These are phyloP conservation scores for Neurospora sp. DNA, from an alignment of 495 filamentous ascomycete genomes.

Conservation along the genomic window DNA sequence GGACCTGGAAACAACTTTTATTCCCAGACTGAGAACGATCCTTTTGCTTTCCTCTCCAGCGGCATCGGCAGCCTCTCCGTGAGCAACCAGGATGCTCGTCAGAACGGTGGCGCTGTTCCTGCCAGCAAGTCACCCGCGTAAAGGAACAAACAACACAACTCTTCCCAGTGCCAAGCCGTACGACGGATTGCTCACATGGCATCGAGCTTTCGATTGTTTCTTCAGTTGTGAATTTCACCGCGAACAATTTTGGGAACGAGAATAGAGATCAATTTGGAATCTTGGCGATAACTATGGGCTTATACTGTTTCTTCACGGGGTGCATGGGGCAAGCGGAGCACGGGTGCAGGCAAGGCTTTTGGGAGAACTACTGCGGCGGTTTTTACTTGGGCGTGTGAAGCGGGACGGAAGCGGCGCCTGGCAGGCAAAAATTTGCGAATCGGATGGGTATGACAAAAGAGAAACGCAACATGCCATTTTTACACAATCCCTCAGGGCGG, in stretches of 20 bases:
- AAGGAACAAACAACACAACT: neutral
- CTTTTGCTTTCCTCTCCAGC: slow-evolving; percentile 80
- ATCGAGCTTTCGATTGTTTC: slow-evolving; percentile 12
- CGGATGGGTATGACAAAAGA: slow-evolving; percentile 39
- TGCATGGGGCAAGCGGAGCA: neutral
- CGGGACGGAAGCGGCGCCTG: slow-evolving; percentile 14
- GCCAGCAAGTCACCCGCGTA: slow-evolving; percentile 58
- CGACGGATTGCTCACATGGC: slow-evolving; percentile 5
- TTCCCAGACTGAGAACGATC: slow-evolving; percentile 55
- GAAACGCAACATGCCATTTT: slow-evolving; percentile 17
- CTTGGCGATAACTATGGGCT: slow-evolving; percentile 30
- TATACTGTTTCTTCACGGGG: slow-evolving; percentile 23
- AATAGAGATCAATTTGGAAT: slow-evolving; percentile 23
- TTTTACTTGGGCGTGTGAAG: slow-evolving; percentile 7
- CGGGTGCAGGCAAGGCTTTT: slow-evolving; percentile 21
- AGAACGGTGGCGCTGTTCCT: slow-evolving; percentile 58
- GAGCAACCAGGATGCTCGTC: slow-evolving; percentile 69
- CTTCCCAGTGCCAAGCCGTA: slow-evolving; percentile 3
- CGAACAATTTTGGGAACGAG: slow-evolving; percentile 19
- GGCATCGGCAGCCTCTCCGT: slow-evolving; percentile 75
- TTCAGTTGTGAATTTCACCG: slow-evolving; percentile 16
- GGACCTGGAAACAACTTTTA: slow-evolving; percentile 55
- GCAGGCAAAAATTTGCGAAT: slow-evolving; percentile 20
- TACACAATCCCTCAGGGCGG: slow-evolving; percentile 22
- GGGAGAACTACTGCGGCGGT: slow-evolving; percentile 16